Evolutionary conservation across 192 early-diverging fungal genomes (phyloP).

Genomic region (Podila minutissima): DNA sequence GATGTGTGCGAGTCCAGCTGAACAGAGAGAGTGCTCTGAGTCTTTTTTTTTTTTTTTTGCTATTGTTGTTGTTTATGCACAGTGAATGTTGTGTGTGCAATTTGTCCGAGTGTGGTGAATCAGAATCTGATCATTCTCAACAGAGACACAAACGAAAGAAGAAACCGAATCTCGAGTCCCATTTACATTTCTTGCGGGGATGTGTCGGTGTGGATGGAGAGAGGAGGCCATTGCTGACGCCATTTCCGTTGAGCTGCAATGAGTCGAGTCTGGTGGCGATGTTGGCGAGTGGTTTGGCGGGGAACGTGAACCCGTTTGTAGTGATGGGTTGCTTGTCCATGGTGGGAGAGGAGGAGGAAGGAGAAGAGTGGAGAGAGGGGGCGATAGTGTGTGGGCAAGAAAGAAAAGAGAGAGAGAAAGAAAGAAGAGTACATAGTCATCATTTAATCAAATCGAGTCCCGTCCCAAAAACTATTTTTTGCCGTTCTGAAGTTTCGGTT

Average conservation of each 20-base stretch:
- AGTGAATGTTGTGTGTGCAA: background rate
- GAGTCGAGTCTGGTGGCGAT: background rate
- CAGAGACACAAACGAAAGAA: background rate
- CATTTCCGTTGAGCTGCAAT: background rate
- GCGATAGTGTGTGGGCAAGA: background rate
- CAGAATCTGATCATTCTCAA: background rate
- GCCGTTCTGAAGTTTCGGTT: background rate
- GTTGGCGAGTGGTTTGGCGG: background rate
- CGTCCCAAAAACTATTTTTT: background rate
- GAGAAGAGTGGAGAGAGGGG: background rate
- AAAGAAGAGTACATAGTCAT: background rate
- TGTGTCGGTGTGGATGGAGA: slow-evolving; percentile 7
- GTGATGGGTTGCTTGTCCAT: slow-evolving; percentile 3
- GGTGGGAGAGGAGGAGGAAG: background rate
- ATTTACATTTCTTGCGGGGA: slow-evolving; percentile 28
- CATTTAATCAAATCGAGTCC: background rate
- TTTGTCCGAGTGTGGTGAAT: background rate
- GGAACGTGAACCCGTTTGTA: slow-evolving; percentile 9
- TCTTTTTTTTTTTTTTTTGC: background rate
- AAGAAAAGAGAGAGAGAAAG: background rate
- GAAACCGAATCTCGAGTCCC: background rate
- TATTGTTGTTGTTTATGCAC: background rate
- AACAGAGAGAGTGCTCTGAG: background rate
- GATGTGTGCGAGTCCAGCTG: background rate
- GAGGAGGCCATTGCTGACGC: background rate